These are phyloP conservation scores for Besnoitia besnoiti DNA, from an alignment of 169 alveolate genomes.

Conservation along the genomic window DNA sequence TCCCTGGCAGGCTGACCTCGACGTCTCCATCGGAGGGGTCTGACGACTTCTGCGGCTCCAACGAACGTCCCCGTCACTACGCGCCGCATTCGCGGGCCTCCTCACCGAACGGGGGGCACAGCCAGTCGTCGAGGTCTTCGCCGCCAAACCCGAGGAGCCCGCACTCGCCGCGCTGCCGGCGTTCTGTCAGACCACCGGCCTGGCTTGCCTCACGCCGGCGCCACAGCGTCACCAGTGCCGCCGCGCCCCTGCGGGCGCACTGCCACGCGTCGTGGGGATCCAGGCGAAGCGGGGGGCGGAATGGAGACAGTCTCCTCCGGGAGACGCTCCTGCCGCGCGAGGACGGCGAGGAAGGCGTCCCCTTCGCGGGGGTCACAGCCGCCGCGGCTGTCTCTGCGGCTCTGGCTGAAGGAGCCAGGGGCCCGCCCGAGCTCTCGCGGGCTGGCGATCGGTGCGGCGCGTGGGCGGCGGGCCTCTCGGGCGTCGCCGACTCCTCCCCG, in stretches of 20 bases:
- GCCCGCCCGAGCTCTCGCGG: background rate
- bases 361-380: background rate
- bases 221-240: background rate
- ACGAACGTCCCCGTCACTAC: background rate
- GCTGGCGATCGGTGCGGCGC: background rate
- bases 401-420: background rate
- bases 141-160: no score
- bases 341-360: background rate
- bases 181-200: no score
- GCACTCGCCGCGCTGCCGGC: no score
- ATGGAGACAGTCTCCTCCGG: no score
- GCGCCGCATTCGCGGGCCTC: background rate
- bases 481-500: background rate
- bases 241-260: background rate
- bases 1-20: no score
- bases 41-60: background rate
- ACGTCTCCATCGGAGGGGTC: no score
- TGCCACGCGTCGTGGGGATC: background rate
- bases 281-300: background rate
- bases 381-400: conserved; percentile 41
- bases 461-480: background rate
- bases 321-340: no score
- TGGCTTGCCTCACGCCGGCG: no score
- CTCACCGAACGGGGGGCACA: background rate
- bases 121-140: background rate